Conservation (phyloP, 345 rosid genomes). For the Arabis alpina region DNA sequence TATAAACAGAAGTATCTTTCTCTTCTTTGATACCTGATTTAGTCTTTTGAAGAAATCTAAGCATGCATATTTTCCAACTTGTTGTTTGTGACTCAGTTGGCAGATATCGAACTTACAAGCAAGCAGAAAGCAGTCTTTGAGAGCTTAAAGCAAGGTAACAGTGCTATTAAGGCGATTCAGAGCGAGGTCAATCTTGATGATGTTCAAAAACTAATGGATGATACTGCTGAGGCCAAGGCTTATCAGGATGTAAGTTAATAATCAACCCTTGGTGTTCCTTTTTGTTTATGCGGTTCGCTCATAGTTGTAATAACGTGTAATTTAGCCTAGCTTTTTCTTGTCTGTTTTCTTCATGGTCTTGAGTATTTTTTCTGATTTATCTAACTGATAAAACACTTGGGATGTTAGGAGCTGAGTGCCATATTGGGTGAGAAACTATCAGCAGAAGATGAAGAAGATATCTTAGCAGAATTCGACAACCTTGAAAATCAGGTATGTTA, state of each 20-base stretch:
- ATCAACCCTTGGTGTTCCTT: conserved; percentile 1
- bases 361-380: conserved; percentile 13
- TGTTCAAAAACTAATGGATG: conserved; percentile 96
- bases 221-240: conserved; percentile 89
- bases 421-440: conserved; percentile 89
- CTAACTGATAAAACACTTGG: conserved; percentile 15
- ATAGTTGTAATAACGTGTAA: not conserved
- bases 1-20: not conserved
- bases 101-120: conserved; percentile 92
- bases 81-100: conserved; percentile 56
- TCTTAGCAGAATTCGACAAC: conserved; percentile 90
- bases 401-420: conserved; percentile 80
- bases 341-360: conserved; percentile 10
- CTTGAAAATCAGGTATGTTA: conserved; percentile 72
- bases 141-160: conserved; percentile 79
- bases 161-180: conserved; percentile 87
- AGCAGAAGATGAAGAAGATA: conserved; percentile 93
- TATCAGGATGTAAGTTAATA: conserved; percentile 87
- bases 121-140: conserved; percentile 97
- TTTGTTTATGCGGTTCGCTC: not conserved
- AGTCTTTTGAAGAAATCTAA: conserved; percentile 6
- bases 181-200: conserved; percentile 87
- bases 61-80: not conserved
- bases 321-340: not conserved
- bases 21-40: not conserved